Percentiles rank a stretch among this genome's conserved stretches.
These are phyloP conservation scores for Fraxinus floribunda DNA, from an alignment of 305 asterid genomes.

Conservation along the genomic window DNA sequence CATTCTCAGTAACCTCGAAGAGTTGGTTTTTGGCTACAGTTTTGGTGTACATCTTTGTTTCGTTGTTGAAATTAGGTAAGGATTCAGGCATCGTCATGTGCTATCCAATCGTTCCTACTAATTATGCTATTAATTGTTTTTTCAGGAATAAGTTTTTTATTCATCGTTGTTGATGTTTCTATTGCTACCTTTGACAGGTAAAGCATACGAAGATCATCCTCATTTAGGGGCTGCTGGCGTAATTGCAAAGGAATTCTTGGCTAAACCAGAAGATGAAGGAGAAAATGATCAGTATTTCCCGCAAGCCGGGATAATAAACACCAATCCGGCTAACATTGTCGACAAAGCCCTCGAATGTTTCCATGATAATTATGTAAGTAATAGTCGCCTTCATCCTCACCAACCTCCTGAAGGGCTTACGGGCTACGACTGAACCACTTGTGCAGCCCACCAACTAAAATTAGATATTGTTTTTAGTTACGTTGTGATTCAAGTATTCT, in stretches of 20 bases:
- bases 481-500: not conserved
- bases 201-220: constrained; percentile 40
- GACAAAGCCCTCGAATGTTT: constrained; percentile 65
- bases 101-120: not conserved
- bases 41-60: constrained; percentile 36
- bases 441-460: not conserved
- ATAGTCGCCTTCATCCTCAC: not conserved
- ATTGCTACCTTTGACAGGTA: constrained; percentile 42
- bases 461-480: not conserved
- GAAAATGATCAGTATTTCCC: constrained; percentile 32
- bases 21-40: constrained; percentile 24
- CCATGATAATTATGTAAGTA: constrained; percentile 52
- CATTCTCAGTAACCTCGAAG: constrained; percentile 30
- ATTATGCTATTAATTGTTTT: not conserved
- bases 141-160: not conserved
- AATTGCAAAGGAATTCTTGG: constrained; percentile 52
- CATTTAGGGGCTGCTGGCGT: constrained; percentile 67
- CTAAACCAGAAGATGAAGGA: constrained; percentile 52
- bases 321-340: constrained; percentile 41
- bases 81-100: not conserved
- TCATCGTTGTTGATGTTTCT: not conserved
- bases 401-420: not conserved
- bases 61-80: constrained; percentile 42
- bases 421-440: not conserved
- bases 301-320: constrained; percentile 39